Conservation (phyloP, 2,329 filamentous ascomycete species). For the Aspergillus niger region DNA sequence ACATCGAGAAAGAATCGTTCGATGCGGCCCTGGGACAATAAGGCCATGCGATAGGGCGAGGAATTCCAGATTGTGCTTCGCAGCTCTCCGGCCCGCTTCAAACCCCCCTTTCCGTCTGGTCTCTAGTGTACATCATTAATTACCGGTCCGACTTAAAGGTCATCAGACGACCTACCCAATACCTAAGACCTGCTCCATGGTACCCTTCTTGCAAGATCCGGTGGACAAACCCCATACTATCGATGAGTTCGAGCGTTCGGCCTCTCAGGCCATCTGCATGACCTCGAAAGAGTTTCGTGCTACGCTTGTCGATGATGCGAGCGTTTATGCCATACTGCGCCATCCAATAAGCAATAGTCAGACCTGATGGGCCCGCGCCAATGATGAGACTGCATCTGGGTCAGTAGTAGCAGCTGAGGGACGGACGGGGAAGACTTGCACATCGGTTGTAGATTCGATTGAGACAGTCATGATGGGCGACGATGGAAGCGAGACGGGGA, state of each 20-base stretch:
- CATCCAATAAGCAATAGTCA: conserved; percentile 54
- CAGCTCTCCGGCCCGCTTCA: conserved; percentile 62
- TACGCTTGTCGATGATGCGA: conserved; percentile 51
- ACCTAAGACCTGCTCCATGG: conserved; percentile 65
- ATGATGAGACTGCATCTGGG: conserved; percentile 38
- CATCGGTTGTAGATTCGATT: conserved; percentile 13
- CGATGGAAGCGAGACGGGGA: background rate
- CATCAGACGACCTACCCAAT: conserved; percentile 39
- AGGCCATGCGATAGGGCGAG: conserved; percentile 60
- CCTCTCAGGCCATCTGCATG: conserved; percentile 24
- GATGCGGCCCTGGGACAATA: conserved; percentile 70
- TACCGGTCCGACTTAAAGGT: background rate
- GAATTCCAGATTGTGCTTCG: conserved; percentile 61
- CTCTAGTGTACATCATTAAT: conserved; percentile 1
- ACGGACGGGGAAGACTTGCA: background rate
- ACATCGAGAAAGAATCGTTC: conserved; percentile 68
- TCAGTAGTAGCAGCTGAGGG: background rate
- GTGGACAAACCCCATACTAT: conserved; percentile 68
- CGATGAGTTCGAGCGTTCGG: conserved; percentile 55
- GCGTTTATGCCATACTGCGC: conserved; percentile 51
- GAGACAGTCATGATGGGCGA: conserved; percentile 2
- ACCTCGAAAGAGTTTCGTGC: conserved; percentile 36
- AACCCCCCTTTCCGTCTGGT: conserved; percentile 54
- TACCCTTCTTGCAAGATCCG: conserved; percentile 66
- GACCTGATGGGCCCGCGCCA: conserved; percentile 54